Base-by-base conservation (phyloP, 2,329 filamentous ascomycete genomes). In the Bipolaris gigantea region DNA sequence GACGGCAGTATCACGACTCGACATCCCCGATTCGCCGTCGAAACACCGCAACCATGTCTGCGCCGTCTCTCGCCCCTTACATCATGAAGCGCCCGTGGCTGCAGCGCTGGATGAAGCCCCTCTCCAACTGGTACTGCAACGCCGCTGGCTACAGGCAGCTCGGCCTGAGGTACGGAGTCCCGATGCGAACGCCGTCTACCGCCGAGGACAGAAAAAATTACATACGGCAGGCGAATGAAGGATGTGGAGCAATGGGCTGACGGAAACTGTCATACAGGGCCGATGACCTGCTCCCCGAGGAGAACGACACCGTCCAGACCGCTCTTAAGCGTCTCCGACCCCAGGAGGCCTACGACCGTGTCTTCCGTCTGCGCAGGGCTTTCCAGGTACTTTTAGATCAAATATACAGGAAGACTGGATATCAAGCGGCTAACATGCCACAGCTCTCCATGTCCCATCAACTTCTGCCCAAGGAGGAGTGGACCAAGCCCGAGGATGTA, bases 311-410 rank as follows among this genome's bases (percentile, higher is more conserved):
- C 54, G 91, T 96, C 71, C 88, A 94, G 78, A 84, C 88, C 68
- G 94, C 94, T 61, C 85, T 99, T 73, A 89, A 90, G 84, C 91
- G 94, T 76, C 89, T 99, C 60, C 85, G 89, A 54, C 84, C 90
- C 71, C 90, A 95, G 83, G 90, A 94, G 76, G 84, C 88, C 71
- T 97, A 97, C 81, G 94, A 99, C 82, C 93, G 94, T 76, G 86
- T 97, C 76, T 99, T 92, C 88, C 92, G 94, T 74, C 86, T 99
- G 78, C 90, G 94, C 81, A 88, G 94, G 79, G 93, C 94, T 71
- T 87, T 95, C 80, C 94, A 99, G 84, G 87, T 89, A 80, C 62
- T 75, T 23, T 13, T 30, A 27, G 8, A 21, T 13, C 32, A 2
- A 39, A 1, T 9, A 2, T 35, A n/a, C 8, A 15, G 11, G 47